Conservation (phyloP, 805 yeast species). For the Wickerhamomyces queroliae region DNA sequence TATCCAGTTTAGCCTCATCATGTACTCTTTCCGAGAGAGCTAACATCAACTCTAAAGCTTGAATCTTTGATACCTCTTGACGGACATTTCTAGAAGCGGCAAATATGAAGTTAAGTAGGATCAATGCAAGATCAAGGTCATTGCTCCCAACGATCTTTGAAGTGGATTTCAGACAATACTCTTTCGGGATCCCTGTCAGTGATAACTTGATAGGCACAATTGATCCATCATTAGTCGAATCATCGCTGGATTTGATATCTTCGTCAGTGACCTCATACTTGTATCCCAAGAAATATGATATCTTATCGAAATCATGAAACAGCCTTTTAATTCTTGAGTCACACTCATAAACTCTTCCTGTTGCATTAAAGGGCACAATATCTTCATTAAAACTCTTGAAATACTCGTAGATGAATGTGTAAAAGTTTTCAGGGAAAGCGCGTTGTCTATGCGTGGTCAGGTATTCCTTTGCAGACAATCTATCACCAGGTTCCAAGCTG, state of each 20-base stretch:
- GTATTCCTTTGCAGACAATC: conserved; percentile 51
- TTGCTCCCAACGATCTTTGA: conserved; percentile 21
- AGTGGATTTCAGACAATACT: conserved; percentile 37
- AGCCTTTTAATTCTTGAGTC: conserved; percentile 57
- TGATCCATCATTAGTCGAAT: conserved; percentile 7
- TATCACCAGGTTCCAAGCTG: conserved; percentile 49
- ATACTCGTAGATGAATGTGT: conserved; percentile 65
- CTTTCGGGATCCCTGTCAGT: conserved; percentile 44
- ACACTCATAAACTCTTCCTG: conserved; percentile 33
- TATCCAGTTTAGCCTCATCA: conserved; percentile 82
- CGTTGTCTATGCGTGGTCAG: conserved; percentile 42
- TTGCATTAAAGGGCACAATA: conserved; percentile 8
- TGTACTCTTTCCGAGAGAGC: conserved; percentile 70
- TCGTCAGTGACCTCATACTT: conserved; percentile 17
- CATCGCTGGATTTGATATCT: not conserved
- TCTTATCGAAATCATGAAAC: conserved; percentile 50
- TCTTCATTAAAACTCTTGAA: conserved; percentile 35
- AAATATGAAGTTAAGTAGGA: conserved; percentile 51
- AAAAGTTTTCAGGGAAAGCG: conserved; percentile 65
- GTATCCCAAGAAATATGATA: conserved; percentile 35
- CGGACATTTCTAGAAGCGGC: conserved; percentile 57
- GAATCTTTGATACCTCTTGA: conserved; percentile 51
- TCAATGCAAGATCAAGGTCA: conserved; percentile 43
- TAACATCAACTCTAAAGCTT: conserved; percentile 71
- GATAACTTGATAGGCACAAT: conserved; percentile 35